Evolutionary conservation across 148 eudicot species (phyloP).

Genomic region (Bassia scoparia): DNA sequence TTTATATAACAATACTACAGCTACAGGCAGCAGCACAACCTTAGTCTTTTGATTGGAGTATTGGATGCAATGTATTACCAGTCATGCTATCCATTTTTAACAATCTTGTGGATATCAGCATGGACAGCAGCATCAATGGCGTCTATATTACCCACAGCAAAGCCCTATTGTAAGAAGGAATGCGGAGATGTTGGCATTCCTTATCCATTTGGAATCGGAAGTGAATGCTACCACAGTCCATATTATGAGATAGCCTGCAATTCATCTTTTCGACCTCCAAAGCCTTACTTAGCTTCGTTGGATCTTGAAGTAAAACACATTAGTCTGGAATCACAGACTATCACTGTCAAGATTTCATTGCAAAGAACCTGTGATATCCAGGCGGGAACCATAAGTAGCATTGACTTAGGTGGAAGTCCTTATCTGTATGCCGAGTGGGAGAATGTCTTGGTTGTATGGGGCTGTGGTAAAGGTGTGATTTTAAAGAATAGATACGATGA

Average conservation of each 20-base stretch:
- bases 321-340: background rate
- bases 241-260: slow-evolving; percentile 27
- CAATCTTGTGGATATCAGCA: background rate
- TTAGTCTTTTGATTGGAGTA: too few species aligned
- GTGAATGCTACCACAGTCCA: slow-evolving; percentile 14
- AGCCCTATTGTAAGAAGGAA: slow-evolving; percentile 21
- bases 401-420: background rate
- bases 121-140: background rate
- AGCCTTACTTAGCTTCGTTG: slow-evolving; percentile 9
- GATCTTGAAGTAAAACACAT: slow-evolving; percentile 24
- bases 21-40: too few species aligned
- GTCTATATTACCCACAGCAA: slow-evolving; percentile 1
- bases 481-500: background rate
- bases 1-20: too few species aligned
- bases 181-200: slow-evolving; percentile 35
- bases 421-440: background rate
- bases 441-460: background rate
- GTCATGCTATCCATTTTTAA: background rate
- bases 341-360: background rate
- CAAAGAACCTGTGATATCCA: slow-evolving; percentile 10
- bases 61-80: too few species aligned
- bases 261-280: slow-evolving; percentile 4
- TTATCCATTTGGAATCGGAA: slow-evolving; percentile 41
- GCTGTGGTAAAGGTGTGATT: background rate
- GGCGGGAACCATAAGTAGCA: background rate